A percentile compares a stretch with the other conserved stretches of the same genome.
Conservation (phyloP, 768 basidiomycete species). For the Candolleomyces aberdarensis region DNA sequence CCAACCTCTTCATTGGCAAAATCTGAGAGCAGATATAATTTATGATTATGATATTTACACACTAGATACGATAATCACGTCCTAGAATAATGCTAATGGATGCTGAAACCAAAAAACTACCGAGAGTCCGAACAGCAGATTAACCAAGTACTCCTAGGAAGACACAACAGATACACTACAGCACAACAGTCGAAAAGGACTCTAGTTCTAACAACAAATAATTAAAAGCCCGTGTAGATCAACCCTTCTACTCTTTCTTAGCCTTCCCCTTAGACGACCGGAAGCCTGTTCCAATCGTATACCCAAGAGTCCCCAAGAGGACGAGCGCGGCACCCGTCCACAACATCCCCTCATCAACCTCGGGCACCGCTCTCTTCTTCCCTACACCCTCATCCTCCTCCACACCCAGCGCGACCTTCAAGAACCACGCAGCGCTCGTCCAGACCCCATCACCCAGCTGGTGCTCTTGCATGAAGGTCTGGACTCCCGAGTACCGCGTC, state of each 20-base stretch:
- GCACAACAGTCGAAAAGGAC: background rate
- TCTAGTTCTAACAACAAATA: background rate
- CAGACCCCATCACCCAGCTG: background rate
- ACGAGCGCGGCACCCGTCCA: conserved; percentile 71
- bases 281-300: conserved; percentile 44
- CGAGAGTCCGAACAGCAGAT: too few species aligned
- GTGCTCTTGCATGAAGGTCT: background rate
- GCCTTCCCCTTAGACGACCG: conserved; percentile 16
- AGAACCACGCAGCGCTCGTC: conserved; percentile 7
- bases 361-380: conserved; percentile 18
- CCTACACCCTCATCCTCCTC: background rate
- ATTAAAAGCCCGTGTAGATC: background rate
- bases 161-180: too few species aligned
- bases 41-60: background rate
- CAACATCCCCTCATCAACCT: conserved; percentile 46
- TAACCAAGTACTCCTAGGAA: too few species aligned
- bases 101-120: too few species aligned
- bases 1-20: conserved; percentile 83
- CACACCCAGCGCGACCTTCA: conserved; percentile 10
- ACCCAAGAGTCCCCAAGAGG: conserved; percentile 66
- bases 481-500: background rate
- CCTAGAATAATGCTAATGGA: too few species aligned
- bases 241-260: conserved; percentile 14
- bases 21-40: conserved; percentile 45
- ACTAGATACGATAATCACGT: background rate